Base-by-base conservation (phyloP, 148 eudicot species). In the Nepenthes gracilis region DNA sequence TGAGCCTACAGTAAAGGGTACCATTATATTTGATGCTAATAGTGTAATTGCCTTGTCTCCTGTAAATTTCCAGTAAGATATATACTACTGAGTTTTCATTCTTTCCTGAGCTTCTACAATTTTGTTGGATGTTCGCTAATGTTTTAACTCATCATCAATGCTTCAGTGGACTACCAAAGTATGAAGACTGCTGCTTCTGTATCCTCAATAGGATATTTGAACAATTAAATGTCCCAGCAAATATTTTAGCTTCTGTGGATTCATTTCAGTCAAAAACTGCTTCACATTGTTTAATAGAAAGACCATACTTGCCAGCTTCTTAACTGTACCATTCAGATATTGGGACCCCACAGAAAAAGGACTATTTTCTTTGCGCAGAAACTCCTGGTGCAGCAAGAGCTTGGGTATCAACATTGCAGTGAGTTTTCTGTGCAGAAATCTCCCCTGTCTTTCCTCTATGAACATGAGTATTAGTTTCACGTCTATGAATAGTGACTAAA, bases 371-470 rank as follows among this genome's bases (percentile, higher is more conserved):
- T 45, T 88, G 98, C 77, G 94, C 98, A 66, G 98, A 93, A 78
- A 93, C 98, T 73, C 96, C 98, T 54, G 96, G 88, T 54, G 96
- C 98, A 60, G 85, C 98, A 63, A 85, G 72, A 78, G 98, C 98
- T 51, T 93, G 98, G 98, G 91, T 88, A 34, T 82, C 96, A 54
- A 93, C 98, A 67, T 77, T 93, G 59, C 85, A 88, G 98, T 93
- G 69, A 82, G 98, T 84, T 66, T 58, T 70, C 36, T 55, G 58
- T 36, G 5, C 45, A 40, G 4, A 40, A 40, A 8, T 40, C 45
- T 40, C 45, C 8, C 45, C 8, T 40, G 6, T 8, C 45, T 8
- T 40, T 8, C 4, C 4, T 40, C 45, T 40, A 8, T 3, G 45
- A 4, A 40, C 8, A 8, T 3, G 45, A 40, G 45, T 40, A 40